Base-by-base conservation (phyloP, 441 rosid species). In the Flueggea neowawraea region DNA sequence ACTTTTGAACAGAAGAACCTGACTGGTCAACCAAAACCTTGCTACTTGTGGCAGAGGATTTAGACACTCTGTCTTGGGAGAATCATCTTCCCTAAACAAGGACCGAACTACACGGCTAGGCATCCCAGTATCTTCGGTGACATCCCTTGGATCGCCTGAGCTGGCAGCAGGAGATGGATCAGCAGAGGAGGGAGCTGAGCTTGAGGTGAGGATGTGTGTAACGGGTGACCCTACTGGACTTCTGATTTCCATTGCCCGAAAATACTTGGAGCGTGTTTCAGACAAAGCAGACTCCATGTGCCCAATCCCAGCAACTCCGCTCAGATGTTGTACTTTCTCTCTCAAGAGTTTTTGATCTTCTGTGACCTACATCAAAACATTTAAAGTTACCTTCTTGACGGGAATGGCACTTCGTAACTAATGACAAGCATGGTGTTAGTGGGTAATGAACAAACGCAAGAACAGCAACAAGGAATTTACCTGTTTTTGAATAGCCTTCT, bases 311-410 rank as follows among this genome's bases (percentile, higher is more conserved):
- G 92, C 87, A 64, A 69, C 81, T 66, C 99, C 97, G 73, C 92
- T 77, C 62, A 91, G 77, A 61, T 84, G 92, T 8, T 79, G 84
- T 58, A 95, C 86, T 77, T 84, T 91, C 64, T 95, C 97, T 64
- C 87, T 83, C 65, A 95, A 60, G 69, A 95, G 96, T 70, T 79
- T 84, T 67, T 86, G 96, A 78, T 95, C 97, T 64, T 87, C 96
- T 54, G 68, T 65, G 49, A 91, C 99, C 97, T 94, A 80, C 58
- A 62, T 36, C 16, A 57, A 39, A 55, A 49, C 31, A 55, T 41
- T 11, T n/a, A 8, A 55, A 33, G 0, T 16, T 14, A 22, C 50
- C n/a, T 4, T 47, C 50, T 47, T 13, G 16, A 36, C n/a, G 28
- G 2, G 44, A 6, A 11, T 10, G 33, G 43, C 15, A 7, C 6